These are phyloP conservation scores for Monilinia vaccinii-corymbosi DNA, from an alignment of 2,329 filamentous ascomycete species.

Conservation along the genomic window DNA sequence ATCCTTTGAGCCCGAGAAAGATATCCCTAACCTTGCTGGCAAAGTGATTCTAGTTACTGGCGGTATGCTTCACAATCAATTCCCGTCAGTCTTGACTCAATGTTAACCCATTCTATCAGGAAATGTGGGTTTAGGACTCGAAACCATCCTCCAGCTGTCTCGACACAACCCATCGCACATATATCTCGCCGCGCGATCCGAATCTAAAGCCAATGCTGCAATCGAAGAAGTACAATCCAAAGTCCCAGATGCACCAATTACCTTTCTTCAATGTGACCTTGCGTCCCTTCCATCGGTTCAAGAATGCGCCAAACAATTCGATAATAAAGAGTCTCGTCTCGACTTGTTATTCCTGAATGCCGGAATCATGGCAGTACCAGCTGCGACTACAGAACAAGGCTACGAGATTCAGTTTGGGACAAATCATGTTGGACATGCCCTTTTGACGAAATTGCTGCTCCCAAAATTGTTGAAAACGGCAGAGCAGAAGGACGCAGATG, in stretches of 20 bases:
- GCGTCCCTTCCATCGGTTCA: slow-evolving; percentile 36
- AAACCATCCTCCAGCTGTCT: slow-evolving; percentile 33
- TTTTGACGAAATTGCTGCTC: slow-evolving; percentile 33
- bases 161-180: slow-evolving; percentile 34
- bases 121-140: slow-evolving; percentile 38
- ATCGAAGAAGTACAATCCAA: slow-evolving; percentile 31
- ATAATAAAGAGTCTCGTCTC: slow-evolving; percentile 30
- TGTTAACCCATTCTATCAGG: slow-evolving; percentile 9
- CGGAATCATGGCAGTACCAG: slow-evolving; percentile 35
- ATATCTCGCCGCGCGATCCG: slow-evolving; percentile 32
- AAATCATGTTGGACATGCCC: slow-evolving; percentile 41
- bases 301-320: slow-evolving; percentile 33
- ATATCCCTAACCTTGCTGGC: slow-evolving; percentile 31
- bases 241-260: slow-evolving; percentile 13
- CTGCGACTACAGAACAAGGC: slow-evolving; percentile 34
- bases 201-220: slow-evolving; percentile 30
- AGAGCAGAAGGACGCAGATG: slow-evolving; percentile 14
- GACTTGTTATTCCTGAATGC: slow-evolving; percentile 40
- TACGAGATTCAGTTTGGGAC: slow-evolving; percentile 41
- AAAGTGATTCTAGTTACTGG: slow-evolving; percentile 34
- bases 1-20: slow-evolving; percentile 12
- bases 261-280: slow-evolving; percentile 32
- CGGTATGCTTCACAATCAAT: neutral
- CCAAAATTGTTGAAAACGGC: slow-evolving; percentile 28
- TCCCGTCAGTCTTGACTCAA: neutral